Base-by-base conservation (phyloP, 2,329 filamentous ascomycete species). In the Tolypocladium guangdongense region DNA sequence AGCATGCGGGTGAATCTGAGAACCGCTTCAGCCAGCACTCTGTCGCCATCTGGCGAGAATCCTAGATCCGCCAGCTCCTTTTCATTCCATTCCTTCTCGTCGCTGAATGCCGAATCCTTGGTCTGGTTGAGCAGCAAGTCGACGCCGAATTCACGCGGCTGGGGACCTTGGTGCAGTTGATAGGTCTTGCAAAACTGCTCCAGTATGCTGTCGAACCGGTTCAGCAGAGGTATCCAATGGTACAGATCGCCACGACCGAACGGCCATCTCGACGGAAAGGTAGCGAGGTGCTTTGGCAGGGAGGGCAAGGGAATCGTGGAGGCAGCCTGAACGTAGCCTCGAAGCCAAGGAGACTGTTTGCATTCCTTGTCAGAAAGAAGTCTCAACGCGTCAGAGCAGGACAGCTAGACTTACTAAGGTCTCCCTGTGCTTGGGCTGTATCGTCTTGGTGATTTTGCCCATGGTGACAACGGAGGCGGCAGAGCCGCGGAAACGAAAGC, bases 241-340 rank as follows among this genome's bases (percentile, higher is more conserved):
- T 97, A 97, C 33, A 97, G 76, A 68, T 99, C 93, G 56, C 93
- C 95, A 68, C 92, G 83, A 39, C 92, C 92, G 65, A 97, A 95
- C 2, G 91, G 90, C 93, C 93, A 99, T 78, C 86, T 78, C 59
- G 85, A 84, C 55, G 92, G 90, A 67, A 97, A 97, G 53, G 80
- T 81, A 62, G 79, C 78, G 59, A 99, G 86, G 60, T 87, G 82
- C 62, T 81, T 74, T 60, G 90, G 88, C 60, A 99, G 78, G 66
- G 88, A 81, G 63, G 86, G 84, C 63, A 96, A 74, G 49, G 90
- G 81, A 59, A 81, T 77, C 54, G 79, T 78, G 60, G 83, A 83
- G 50, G 87, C 84, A 60, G 78, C 77, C 63, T 84, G 76, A 63
- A 96, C 86, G 66, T 91, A 97, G 52, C 86, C 79, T 69, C 86